Conservation (phyloP, 1,284 basidiomycete species). For the Sutorius eximius region DNA sequence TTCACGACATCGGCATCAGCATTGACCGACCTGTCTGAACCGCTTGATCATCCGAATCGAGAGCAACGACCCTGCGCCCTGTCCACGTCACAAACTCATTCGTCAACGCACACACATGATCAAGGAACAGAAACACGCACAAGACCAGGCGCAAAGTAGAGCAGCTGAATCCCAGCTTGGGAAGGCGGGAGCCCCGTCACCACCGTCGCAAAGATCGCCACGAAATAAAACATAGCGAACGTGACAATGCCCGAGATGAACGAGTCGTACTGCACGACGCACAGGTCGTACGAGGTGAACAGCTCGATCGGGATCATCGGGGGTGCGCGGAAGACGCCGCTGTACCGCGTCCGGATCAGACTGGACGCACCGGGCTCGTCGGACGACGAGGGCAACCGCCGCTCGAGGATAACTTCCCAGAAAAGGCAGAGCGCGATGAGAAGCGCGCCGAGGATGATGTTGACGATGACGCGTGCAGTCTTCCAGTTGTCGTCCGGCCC, state of each 20-base stretch:
- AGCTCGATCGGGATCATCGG: constrained; percentile 46
- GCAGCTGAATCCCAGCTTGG: constrained; percentile 44
- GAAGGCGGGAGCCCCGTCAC: constrained; percentile 40
- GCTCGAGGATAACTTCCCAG: constrained; percentile 45
- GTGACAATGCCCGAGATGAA: constrained; percentile 48
- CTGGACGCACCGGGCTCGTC: background rate
- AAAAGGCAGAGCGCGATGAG: constrained; percentile 37
- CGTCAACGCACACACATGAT: background rate
- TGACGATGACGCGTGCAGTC: constrained; percentile 36
- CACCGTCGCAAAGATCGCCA: constrained; percentile 50
- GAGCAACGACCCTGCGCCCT: constrained; percentile 23
- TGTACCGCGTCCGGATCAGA: constrained; percentile 6
- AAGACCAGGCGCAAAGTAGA: constrained; percentile 50
- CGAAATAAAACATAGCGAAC: constrained; percentile 54
- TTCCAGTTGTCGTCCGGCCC: constrained; percentile 39
- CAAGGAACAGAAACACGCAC: constrained; percentile 25
- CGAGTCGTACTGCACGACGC: constrained; percentile 39
- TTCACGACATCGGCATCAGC: background rate
- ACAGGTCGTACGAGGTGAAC: constrained; percentile 40
- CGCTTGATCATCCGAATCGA: constrained; percentile 29
- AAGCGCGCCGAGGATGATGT: constrained; percentile 40
- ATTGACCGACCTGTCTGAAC: constrained; percentile 23
- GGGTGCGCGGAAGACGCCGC: constrained; percentile 35
- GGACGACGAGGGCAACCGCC: constrained; percentile 9
- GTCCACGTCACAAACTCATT: background rate